Evolutionary conservation across 768 basidiomycete species (phyloP).

Genomic region (Amanita phalloides): DNA sequence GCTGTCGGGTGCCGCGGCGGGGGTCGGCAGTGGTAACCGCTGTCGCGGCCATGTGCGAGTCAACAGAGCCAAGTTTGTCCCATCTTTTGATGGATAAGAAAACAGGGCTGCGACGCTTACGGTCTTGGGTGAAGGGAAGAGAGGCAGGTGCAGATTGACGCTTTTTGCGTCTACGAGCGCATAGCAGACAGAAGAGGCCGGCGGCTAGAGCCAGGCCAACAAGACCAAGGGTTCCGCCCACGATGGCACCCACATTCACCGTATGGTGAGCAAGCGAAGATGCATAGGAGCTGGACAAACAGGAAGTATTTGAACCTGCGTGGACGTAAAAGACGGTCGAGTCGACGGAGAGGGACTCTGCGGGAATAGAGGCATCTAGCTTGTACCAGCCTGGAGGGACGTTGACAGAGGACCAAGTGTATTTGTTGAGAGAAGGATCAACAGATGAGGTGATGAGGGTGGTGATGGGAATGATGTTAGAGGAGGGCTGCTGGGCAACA

Average conservation of each 20-base stretch:
- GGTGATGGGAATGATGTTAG: neutral
- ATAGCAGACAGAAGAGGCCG: conserved; percentile 21
- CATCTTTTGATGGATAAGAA: conserved; percentile 12
- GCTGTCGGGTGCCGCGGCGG: neutral
- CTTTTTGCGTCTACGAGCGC: conserved; percentile 11
- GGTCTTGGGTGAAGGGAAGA: neutral
- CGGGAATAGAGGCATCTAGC: conserved; percentile 18
- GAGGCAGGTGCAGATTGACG: neutral
- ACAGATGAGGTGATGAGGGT: conserved; percentile 8
- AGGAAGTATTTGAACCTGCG: conserved; percentile 22
- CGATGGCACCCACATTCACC: conserved; percentile 30
- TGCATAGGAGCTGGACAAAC: conserved; percentile 12
- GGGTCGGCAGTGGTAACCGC: neutral
- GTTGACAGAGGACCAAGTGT: conserved; percentile 35
- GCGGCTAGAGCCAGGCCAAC: conserved; percentile 23
- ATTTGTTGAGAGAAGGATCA: conserved; percentile 17
- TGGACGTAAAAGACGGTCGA: conserved; percentile 22
- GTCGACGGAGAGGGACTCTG: conserved; percentile 6
- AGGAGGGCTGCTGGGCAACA: conserved; percentile 14
- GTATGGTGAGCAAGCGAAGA: conserved; percentile 8
- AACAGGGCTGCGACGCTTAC: neutral
- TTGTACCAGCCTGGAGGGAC: conserved; percentile 40
- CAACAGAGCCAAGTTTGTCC: conserved; percentile 21
- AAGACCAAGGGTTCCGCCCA: conserved; percentile 42
- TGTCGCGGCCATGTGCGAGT: conserved; percentile 15